phyloP scores from a whole-genome alignment of 2,329 filamentous ascomycete genomes.

The Atkinsonella texensis region DNA sequence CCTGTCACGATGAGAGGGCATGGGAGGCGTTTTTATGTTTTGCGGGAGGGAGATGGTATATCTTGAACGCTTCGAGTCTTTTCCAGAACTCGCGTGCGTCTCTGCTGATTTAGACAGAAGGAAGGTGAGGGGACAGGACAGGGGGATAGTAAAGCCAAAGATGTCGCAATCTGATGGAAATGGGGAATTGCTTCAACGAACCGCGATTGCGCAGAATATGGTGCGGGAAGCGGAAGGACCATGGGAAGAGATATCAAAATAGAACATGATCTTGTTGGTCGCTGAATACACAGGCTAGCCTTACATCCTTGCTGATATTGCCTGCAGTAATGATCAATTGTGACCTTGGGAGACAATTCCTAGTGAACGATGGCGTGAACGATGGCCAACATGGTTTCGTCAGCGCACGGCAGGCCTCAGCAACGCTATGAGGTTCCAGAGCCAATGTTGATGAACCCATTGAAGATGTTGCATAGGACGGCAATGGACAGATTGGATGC shows the following conservation, averaged over 20 bases:
- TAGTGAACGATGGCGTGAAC: too few relatives aligned
- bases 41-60: not conserved
- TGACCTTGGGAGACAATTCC: too few relatives aligned
- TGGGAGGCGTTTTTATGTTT: slow-evolving; percentile 7
- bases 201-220: not conserved
- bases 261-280: not conserved
- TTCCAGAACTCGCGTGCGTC: not conserved
- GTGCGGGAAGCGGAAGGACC: not conserved
- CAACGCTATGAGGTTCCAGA: too few relatives aligned
- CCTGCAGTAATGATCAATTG: not conserved
- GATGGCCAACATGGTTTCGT: too few relatives aligned
- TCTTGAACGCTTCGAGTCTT: not conserved
- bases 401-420: too few relatives aligned
- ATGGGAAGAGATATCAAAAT: not conserved
- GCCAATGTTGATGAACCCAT: too few relatives aligned
- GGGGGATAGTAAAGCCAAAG: not conserved
- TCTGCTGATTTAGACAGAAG: not conserved
- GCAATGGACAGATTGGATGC: too few relatives aligned
- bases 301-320: not conserved
- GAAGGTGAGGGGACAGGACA: not conserved
- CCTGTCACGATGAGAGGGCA: slow-evolving; percentile 11
- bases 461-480: too few relatives aligned
- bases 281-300: not conserved
- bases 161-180: not conserved
- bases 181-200: not conserved